Percentiles rank a stretch among this genome's conserved stretches.
phyloP scores from a whole-genome alignment of 345 rosid species.

The Sonneratia alba region DNA sequence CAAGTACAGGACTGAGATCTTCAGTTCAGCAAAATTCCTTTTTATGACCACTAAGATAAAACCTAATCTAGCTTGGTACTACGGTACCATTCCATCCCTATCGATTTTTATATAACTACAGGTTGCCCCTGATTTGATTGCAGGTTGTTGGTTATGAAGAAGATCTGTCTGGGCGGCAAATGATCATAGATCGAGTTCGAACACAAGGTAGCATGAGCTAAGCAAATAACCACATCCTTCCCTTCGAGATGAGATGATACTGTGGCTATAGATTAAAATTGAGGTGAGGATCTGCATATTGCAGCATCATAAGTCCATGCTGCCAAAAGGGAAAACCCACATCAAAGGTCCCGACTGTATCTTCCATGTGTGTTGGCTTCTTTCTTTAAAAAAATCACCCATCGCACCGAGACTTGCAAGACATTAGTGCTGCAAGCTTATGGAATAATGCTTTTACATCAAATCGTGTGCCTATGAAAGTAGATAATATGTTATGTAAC shows the following conservation, averaged over 20 bases:
- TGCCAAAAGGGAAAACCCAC: not conserved
- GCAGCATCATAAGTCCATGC: not conserved
- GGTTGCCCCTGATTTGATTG: constrained; percentile 11
- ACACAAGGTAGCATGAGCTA: constrained; percentile 60
- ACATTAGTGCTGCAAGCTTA: not conserved
- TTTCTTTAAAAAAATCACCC: not conserved
- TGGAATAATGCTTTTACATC: not conserved
- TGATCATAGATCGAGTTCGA: constrained; percentile 91
- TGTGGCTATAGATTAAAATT: not conserved
- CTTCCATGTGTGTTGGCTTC: not conserved
- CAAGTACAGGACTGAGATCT: not conserved
- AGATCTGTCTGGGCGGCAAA: constrained; percentile 88
- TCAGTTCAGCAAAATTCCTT: not conserved
- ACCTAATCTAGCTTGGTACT: not conserved
- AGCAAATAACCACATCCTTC: not conserved
- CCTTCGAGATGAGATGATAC: not conserved
- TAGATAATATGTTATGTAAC: too few species aligned
- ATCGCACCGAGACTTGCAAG: not conserved
- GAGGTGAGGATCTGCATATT: not conserved
- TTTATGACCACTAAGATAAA: not conserved
- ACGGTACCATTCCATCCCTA: not conserved
- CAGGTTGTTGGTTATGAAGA: constrained; percentile 94
- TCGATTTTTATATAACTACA: not conserved
- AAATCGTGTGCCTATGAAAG: not conserved
- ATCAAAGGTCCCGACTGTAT: not conserved